Conservation (phyloP, 257 asterid species). For the Nicotiana tomentosiformis region DNA sequence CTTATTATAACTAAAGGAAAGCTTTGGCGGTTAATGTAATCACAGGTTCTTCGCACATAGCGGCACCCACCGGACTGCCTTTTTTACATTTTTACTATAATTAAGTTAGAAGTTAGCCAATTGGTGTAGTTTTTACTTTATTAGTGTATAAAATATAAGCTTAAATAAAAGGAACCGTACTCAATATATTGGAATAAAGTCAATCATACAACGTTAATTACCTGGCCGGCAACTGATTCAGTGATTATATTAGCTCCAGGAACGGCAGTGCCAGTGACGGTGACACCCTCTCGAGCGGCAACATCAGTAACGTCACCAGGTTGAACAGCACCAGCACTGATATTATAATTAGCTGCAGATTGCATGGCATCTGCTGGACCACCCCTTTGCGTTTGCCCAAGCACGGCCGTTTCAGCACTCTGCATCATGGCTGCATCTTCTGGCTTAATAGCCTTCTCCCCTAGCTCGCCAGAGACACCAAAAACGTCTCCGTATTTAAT, state of each 20-base stretch:
- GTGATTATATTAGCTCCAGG: slow-evolving; percentile 50
- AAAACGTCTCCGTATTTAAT: slow-evolving; percentile 58
- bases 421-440: slow-evolving; percentile 73
- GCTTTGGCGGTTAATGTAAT: too few relatives aligned
- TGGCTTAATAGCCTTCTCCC: slow-evolving; percentile 46
- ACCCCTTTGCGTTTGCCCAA: slow-evolving; percentile 48
- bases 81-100: too few relatives aligned
- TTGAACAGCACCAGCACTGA: slow-evolving; percentile 45
- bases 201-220: not conserved
- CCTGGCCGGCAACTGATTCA: slow-evolving; percentile 66
- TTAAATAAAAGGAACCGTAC: too few relatives aligned
- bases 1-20: too few relatives aligned
- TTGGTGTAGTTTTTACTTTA: too few relatives aligned
- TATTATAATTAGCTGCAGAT: slow-evolving; percentile 50
- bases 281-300: slow-evolving; percentile 32
- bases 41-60: too few relatives aligned
- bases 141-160: too few relatives aligned
- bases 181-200: too few relatives aligned
- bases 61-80: too few relatives aligned
- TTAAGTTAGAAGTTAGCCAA: too few relatives aligned
- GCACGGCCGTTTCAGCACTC: slow-evolving; percentile 42
- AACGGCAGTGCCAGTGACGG: slow-evolving; percentile 37
- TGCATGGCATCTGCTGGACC: slow-evolving; percentile 65
- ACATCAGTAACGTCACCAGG: slow-evolving; percentile 35
- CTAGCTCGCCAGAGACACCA: slow-evolving; percentile 46